phyloP scores from a whole-genome alignment of 2,329 filamentous ascomycete species.

The Pyrenophora graminea region DNA sequence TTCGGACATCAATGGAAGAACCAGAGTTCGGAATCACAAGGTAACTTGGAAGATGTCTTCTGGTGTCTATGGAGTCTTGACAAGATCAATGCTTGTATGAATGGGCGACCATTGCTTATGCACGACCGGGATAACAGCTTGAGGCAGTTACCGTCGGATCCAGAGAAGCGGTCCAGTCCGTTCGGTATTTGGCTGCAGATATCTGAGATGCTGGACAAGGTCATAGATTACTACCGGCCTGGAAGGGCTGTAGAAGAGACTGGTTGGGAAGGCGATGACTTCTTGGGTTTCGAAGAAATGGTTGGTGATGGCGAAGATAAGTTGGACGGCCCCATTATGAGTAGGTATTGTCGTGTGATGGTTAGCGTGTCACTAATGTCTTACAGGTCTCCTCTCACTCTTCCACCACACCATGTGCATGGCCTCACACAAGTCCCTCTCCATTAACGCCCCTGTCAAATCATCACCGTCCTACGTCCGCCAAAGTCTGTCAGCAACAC shows the following conservation, averaged over 20 bases:
- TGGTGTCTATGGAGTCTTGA: constrained; percentile 57
- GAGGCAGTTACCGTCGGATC: constrained; percentile 46
- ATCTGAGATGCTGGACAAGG: constrained; percentile 51
- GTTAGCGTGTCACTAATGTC: constrained; percentile 18
- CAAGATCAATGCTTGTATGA: constrained; percentile 53
- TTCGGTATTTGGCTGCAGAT: constrained; percentile 55
- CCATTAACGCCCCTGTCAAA: constrained; percentile 50
- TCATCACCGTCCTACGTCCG: constrained; percentile 58
- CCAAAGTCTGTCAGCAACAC: constrained; percentile 60
- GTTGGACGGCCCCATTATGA: constrained; percentile 44
- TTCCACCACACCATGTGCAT: constrained; percentile 63
- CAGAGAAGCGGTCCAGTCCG: constrained; percentile 51
- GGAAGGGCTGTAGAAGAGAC: constrained; percentile 47
- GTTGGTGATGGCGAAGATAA: constrained; percentile 47
- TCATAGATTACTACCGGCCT: constrained; percentile 55
- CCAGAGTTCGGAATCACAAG: constrained; percentile 44
- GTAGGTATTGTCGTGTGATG: constrained; percentile 23
- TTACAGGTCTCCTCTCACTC: constrained; percentile 56
- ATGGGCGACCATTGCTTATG: constrained; percentile 54
- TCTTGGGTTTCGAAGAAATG: constrained; percentile 53
- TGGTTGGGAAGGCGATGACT: constrained; percentile 53
- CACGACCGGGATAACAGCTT: constrained; percentile 54
- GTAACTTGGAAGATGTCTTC: constrained; percentile 52
- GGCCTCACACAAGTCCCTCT: constrained; percentile 58
- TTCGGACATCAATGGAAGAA: constrained; percentile 49